Evolutionary conservation across 164 flowering plant species (phyloP).

Genomic region (Sextonia rubra): DNA sequence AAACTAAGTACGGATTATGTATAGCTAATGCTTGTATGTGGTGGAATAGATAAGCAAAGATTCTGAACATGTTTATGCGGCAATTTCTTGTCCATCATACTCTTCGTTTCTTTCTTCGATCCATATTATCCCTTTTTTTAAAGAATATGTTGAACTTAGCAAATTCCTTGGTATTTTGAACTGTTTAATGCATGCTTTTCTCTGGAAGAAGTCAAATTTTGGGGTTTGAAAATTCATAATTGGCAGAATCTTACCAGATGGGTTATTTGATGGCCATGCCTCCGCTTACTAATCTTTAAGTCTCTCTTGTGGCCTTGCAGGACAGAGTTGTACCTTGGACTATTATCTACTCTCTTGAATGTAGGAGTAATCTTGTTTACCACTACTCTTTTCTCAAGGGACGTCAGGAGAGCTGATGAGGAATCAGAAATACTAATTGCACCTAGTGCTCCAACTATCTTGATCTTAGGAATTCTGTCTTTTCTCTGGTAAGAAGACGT

Average conservation of each 20-base stretch:
- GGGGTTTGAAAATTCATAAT: neutral
- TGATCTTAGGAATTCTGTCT: conserved; percentile 59
- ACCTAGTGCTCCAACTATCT: conserved; percentile 53
- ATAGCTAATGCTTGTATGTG: too few relatives aligned
- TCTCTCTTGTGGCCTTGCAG: conserved; percentile 32
- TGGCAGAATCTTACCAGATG: neutral
- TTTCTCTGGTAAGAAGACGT: conserved; percentile 65
- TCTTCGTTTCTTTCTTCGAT: too few relatives aligned
- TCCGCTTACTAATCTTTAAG: neutral
- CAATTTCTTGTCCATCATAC: too few relatives aligned
- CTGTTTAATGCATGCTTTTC: too few relatives aligned
- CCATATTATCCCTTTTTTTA: too few relatives aligned
- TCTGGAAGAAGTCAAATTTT: too few relatives aligned
- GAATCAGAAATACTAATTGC: conserved; percentile 61
- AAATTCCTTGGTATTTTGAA: too few relatives aligned
- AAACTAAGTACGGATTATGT: too few relatives aligned
- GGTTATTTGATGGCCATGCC: neutral
- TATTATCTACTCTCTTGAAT: conserved; percentile 53
- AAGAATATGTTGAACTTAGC: too few relatives aligned
- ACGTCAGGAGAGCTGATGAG: conserved; percentile 52
- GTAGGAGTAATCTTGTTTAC: conserved; percentile 41
- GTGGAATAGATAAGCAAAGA: too few relatives aligned
- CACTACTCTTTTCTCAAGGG: conserved; percentile 46
- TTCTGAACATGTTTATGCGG: too few relatives aligned
- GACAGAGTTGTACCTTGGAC: conserved; percentile 67